Base-by-base conservation (phyloP, 129 eudicot genomes). In the Rutidosis leptorrhynchoides region DNA sequence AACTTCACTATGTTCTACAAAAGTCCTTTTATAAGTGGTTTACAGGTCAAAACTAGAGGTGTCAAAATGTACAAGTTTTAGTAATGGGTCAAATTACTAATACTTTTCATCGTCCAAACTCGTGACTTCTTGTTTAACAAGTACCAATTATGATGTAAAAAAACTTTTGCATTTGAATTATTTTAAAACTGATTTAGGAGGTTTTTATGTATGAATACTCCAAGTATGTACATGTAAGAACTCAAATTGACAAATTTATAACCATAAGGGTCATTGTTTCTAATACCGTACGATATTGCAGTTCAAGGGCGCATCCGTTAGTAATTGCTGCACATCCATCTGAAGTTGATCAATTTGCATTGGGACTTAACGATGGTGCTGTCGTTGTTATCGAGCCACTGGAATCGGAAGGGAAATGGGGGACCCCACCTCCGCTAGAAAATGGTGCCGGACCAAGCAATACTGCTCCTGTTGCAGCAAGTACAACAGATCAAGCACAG, bases 331-430 rank as follows among this genome's bases (percentile, higher is more conserved):
- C 63, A n/a, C 63, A 58, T 58, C 63, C 63, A 26, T 28, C 17
- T 58, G 40, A 58, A 65, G 60, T 85, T 7, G 85, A 82, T 77
- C 96, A 89, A 49, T 89, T 89, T 55, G 96, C 96, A 23, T 58
- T 89, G 53, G 96, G 96, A 66, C 90, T 89, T 24, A 89, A 76
- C 6, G 96, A 85, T 46, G 96, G 96, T 57, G 96, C 90, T 45
- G 85, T 89, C 14, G 80, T 73, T 74, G 82, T 89, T 22, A 74
- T 89, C 4, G 96, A 89, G 78, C 96, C 96, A 9, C 73, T 81
- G 6, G 96, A 89, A 74, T 76, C 96, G 2, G 94, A 89, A 69
- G 96, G 87, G 51, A 87, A 89, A 79, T 89, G 96, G 96, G 96
- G 94, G 10, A 81, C 79, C 33, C 52, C 83, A 27, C 96, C 96